These are phyloP conservation scores for Leptodermis oblonga DNA, from an alignment of 257 asterid genomes.

Conservation along the genomic window DNA sequence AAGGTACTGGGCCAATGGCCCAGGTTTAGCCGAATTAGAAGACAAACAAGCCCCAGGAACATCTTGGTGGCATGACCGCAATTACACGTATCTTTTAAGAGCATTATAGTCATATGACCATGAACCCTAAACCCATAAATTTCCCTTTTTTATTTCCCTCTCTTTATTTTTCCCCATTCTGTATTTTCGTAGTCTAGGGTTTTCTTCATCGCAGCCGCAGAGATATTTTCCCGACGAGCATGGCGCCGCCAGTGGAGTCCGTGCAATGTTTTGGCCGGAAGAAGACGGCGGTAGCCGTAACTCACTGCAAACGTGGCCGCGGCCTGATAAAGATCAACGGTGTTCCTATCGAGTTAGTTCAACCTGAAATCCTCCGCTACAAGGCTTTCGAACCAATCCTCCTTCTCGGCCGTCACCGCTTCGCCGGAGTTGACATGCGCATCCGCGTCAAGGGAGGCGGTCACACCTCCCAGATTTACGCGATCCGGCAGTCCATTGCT, in stretches of 20 bases:
- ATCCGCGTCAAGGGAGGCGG: slow-evolving; percentile 30
- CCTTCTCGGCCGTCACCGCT: slow-evolving; percentile 20
- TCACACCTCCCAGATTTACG: slow-evolving; percentile 28
- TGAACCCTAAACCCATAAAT: not conserved
- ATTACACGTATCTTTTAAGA: not conserved
- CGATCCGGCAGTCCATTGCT: slow-evolving; percentile 26
- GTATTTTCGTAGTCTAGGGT: slow-evolving; percentile 3
- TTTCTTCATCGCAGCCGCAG: not conserved
- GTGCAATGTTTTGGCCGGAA: slow-evolving; percentile 32
- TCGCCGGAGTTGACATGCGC: slow-evolving; percentile 27
- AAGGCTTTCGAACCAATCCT: slow-evolving; percentile 25
- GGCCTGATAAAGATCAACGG: slow-evolving; percentile 27
- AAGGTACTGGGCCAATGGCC: no score
- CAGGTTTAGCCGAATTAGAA: not conserved
- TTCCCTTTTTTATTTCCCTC: not conserved
- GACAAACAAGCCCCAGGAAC: not conserved
- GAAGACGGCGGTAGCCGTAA: slow-evolving; percentile 29
- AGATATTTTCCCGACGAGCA: not conserved
- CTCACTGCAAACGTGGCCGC: slow-evolving; percentile 28
- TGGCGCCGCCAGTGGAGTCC: slow-evolving; percentile 20
- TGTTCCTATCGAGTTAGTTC: slow-evolving; percentile 26
- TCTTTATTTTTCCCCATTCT: not conserved
- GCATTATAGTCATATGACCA: not conserved
- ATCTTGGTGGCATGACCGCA: not conserved
- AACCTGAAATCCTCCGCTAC: slow-evolving; percentile 29